Conservation (phyloP, 805 yeast genomes). For the Metschnikowia kofuensis region DNA sequence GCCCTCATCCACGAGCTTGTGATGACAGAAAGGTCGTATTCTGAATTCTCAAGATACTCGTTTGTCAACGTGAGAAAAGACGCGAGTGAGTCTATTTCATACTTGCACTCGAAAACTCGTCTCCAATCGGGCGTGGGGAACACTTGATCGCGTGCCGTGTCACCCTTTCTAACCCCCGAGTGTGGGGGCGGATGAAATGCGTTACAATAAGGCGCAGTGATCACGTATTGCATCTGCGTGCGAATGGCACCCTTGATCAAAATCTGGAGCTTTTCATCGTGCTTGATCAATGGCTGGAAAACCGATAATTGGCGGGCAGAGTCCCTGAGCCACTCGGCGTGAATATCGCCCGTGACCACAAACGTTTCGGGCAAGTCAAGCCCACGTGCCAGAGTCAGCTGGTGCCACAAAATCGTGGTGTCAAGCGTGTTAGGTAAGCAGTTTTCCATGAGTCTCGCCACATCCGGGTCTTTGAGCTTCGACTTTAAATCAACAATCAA, state of each 20-base stretch:
- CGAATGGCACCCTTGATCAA: constrained; percentile 75
- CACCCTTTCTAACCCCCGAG: constrained; percentile 46
- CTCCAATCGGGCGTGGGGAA: constrained; percentile 68
- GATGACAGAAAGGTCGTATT: constrained; percentile 45
- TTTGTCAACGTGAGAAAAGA: constrained; percentile 73
- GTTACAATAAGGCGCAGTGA: constrained; percentile 75
- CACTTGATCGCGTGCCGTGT: constrained; percentile 61
- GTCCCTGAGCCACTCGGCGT: constrained; percentile 91
- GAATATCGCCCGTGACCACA: constrained; percentile 88
- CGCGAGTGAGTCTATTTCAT: constrained; percentile 83
- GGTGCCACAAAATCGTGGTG: constrained; percentile 79
- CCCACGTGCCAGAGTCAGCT: constrained; percentile 14
- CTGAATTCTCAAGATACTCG: constrained; percentile 60
- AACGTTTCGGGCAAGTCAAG: constrained; percentile 52
- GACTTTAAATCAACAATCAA: constrained; percentile 50
- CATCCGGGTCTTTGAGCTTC: constrained; percentile 57
- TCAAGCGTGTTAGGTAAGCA: constrained; percentile 85
- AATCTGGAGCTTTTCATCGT: constrained; percentile 48
- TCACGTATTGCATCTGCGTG: constrained; percentile 67
- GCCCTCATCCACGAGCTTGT: constrained; percentile 59
- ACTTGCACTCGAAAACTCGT: constrained; percentile 82
- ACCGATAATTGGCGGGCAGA: constrained; percentile 80
- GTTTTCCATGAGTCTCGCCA: constrained; percentile 75
- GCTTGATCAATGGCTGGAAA: constrained; percentile 57
- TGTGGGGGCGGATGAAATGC: constrained; percentile 83